Evolutionary conservation across 2,329 filamentous ascomycete species (phyloP), one percentile per base, ranked within the genome.

Genomic region (Penicillium janthinellum): DNA sequence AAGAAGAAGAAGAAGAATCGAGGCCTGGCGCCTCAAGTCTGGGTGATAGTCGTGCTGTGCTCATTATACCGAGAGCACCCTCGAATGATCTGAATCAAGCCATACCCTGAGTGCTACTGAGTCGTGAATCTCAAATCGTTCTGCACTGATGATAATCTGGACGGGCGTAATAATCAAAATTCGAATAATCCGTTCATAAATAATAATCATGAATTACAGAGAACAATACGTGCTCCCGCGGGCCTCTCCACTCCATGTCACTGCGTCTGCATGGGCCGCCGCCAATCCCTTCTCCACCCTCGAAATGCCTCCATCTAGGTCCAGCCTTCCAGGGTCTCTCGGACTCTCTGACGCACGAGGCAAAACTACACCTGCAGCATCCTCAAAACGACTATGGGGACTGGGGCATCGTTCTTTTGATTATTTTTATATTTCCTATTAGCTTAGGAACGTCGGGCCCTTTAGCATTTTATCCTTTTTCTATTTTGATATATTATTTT

Each of bases 281-380:
- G 67, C 70, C 67, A 73, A 73, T 72, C 66, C 69, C 20, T 59
- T 71, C 70, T 70, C 70, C 67, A 70, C 72, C 56, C 58, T 60
- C 53, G 58, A 61, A 34, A 64, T 64, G 67, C 63, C 63, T 63
- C 64, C 69, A 75, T 76, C 74, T 77, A 77, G 75, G 75, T 77
- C 73, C 69, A 75, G 73, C 20, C 20, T 20, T 20, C 20, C 20
- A 20, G 20, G 74, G 73, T 73, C 70, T 52, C 48, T 50, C n/a
- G 11, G 44, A 25, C 20, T 41, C 49, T 75, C 73, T 76, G 72
- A 77, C 73, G 73, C 74, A 75, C 71, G 70, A 75, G 71, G 72
- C 66, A 75, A 74, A 73, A 73, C 71, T 73, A 73, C 71, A 73
- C 71, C 72, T 77, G 74, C 75, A 77, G 70, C 70, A 71, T 68